Percentiles rank a stretch among this genome's conserved stretches.
Conservation (phyloP, 2,329 filamentous ascomycete species). For the Tothia fuscella region DNA sequence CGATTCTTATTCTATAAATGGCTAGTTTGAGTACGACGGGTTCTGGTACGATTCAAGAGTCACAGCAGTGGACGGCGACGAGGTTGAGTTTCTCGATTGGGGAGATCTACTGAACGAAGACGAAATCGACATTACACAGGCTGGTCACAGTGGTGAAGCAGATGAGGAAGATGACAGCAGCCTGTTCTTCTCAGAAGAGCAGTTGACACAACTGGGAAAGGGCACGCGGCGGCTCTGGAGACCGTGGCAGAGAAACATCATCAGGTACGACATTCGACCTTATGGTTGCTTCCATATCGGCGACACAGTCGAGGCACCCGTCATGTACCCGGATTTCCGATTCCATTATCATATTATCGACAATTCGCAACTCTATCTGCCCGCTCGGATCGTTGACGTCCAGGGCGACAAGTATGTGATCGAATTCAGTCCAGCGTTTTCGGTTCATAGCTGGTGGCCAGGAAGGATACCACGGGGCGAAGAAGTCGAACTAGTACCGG, state of each 20-base stretch:
- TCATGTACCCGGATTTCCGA: background rate
- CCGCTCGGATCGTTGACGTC: background rate
- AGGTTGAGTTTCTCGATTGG: background rate
- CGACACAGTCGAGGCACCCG: background rate
- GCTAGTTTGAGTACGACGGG: background rate
- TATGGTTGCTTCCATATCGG: background rate
- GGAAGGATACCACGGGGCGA: background rate
- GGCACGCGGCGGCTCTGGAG: background rate
- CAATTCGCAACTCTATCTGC: background rate
- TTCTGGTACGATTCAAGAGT: background rate
- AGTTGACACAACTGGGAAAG: background rate
- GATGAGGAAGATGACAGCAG: background rate
- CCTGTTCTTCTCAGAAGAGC: background rate
- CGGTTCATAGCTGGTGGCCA: background rate
- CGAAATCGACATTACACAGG: background rate
- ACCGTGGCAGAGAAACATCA: background rate
- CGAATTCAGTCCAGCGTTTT: background rate
- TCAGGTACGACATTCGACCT: background rate
- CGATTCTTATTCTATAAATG: background rate
- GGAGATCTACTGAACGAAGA: background rate
- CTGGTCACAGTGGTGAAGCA: background rate
- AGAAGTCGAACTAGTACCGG: background rate
- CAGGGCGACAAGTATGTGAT: background rate
- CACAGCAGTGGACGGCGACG: background rate
- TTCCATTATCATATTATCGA: background rate